Evolutionary conservation across 805 yeast species (phyloP).

Genomic region (Yarrowia sp.): DNA sequence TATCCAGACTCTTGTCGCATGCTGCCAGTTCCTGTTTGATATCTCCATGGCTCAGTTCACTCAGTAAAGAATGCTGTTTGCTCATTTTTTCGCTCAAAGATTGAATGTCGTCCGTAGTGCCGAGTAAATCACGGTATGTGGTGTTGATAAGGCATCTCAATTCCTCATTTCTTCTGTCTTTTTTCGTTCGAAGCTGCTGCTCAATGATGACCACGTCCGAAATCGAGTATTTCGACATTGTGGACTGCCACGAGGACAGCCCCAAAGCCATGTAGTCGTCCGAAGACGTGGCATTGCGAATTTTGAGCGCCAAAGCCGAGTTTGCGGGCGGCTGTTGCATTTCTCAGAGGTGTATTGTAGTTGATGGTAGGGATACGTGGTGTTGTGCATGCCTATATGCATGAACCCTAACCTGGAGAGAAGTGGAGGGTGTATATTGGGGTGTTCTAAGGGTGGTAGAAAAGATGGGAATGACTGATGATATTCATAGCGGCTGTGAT

Average conservation of each 20-base stretch:
- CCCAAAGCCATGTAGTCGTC: conserved; percentile 22
- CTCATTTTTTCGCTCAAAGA: conserved; percentile 30
- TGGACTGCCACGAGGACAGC: conserved; percentile 33
- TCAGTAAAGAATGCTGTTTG: conserved; percentile 12
- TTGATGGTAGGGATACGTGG: conserved; percentile 22
- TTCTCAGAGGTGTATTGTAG: neutral
- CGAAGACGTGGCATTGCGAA: conserved; percentile 23
- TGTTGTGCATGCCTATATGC: conserved; percentile 18
- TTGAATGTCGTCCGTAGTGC: conserved; percentile 30
- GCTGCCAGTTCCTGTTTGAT: conserved; percentile 21
- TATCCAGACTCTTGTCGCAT: conserved; percentile 7
- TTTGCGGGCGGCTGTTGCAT: conserved; percentile 36
- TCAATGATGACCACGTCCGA: conserved; percentile 27
- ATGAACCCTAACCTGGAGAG: conserved; percentile 30
- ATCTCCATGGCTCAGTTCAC: conserved; percentile 29
- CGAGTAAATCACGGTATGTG: conserved; percentile 21
- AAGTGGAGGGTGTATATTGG: neutral
- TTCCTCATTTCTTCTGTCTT: conserved; percentile 7
- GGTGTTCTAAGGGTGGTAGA: neutral
- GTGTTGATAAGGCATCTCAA: conserved; percentile 23
- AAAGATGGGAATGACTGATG: neutral
- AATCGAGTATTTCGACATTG: conserved; percentile 33
- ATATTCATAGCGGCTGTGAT: no score
- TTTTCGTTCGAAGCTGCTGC: conserved; percentile 29
- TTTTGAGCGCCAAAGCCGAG: conserved; percentile 32